These are phyloP conservation scores for Cordyceps sp. DNA, from an alignment of 2,329 filamentous ascomycete genomes.

Conservation along the genomic window DNA sequence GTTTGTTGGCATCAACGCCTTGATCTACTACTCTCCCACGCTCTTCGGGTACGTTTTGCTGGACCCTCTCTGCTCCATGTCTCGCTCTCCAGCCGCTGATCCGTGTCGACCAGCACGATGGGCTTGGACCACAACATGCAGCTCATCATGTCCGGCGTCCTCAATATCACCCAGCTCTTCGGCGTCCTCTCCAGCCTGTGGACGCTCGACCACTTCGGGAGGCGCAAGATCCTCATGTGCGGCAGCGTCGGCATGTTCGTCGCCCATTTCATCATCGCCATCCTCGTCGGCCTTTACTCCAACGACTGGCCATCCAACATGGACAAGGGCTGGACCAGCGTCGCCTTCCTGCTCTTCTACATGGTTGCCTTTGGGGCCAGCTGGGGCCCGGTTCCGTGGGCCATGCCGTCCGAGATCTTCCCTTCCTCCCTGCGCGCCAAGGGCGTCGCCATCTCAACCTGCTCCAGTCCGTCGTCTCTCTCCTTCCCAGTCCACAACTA, in stretches of 20 bases:
- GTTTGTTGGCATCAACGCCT: conserved; percentile 19
- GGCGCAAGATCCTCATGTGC: conserved; percentile 9
- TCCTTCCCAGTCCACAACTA: too few species aligned
- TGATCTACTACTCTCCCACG: conserved; percentile 40
- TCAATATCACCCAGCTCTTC: conserved; percentile 13
- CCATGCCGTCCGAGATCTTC: conserved; percentile 40
- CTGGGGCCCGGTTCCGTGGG: conserved; percentile 37
- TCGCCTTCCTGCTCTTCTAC: conserved; percentile 27
- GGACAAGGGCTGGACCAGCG: conserved; percentile 11
- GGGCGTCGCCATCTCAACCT: conserved; percentile 42
- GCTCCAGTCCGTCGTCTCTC: conserved; percentile 26
- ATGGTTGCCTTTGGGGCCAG: conserved; percentile 42
- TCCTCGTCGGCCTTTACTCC: conserved; percentile 10
- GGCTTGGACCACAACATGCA: conserved; percentile 23
- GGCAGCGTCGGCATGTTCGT: conserved; percentile 12
- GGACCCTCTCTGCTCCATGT: too few species aligned
- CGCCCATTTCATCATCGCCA: conserved; percentile 10
- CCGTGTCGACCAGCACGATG: conserved; percentile 17
- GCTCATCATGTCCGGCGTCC: conserved; percentile 15
- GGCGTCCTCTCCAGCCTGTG: conserved; percentile 26
- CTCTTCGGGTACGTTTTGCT: conserved; percentile 30
- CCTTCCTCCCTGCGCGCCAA: conserved; percentile 44
- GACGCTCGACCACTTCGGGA: conserved; percentile 17
- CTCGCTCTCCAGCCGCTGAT: too few species aligned
- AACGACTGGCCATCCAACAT: conserved; percentile 9